Evolutionary conservation across 73 alveolate genomes (phyloP).

Genomic region (Paramecium caudatum): DNA sequence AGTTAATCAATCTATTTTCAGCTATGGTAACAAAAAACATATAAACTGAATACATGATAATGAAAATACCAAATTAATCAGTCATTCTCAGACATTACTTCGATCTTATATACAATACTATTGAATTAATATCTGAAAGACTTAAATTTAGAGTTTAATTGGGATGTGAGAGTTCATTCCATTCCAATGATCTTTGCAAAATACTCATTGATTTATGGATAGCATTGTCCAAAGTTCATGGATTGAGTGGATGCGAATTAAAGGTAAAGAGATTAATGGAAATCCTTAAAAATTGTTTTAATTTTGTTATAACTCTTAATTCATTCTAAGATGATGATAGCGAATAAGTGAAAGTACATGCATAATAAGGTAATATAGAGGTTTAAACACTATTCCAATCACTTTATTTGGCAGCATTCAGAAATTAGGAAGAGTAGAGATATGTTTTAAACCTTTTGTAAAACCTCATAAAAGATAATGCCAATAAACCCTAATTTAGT

Average conservation of each 20-base stretch:
- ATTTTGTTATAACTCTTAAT: conserved; percentile 44
- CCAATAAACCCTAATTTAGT: conserved; percentile 35
- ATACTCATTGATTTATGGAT: conserved; percentile 60
- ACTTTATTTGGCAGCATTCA: conserved; percentile 26
- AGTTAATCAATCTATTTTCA: conserved; percentile 9
- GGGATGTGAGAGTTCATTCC: conserved; percentile 67
- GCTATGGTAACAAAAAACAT: conserved; percentile 20
- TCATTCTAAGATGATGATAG: conserved; percentile 52
- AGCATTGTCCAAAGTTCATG: neutral
- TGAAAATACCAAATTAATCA: conserved; percentile 1
- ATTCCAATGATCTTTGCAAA: conserved; percentile 48
- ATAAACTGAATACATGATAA: conserved; percentile 35
- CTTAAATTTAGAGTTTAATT: conserved; percentile 30
- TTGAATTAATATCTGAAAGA: conserved; percentile 10
- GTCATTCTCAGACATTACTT: conserved; percentile 28
- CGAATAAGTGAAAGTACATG: conserved; percentile 50
- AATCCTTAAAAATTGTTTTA: neutral
- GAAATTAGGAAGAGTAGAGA: conserved; percentile 44
- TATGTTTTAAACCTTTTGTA: neutral
- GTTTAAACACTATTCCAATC: conserved; percentile 2
- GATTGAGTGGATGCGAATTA: neutral
- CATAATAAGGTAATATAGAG: conserved; percentile 26
- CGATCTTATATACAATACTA: conserved; percentile 42
- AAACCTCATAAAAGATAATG: conserved; percentile 23
- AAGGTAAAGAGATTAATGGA: neutral